Percentiles rank a stretch among this genome's conserved stretches.
These are phyloP conservation scores for Thielaviopsis populi DNA, from an alignment of 2,329 filamentous ascomycete genomes.

Conservation along the genomic window DNA sequence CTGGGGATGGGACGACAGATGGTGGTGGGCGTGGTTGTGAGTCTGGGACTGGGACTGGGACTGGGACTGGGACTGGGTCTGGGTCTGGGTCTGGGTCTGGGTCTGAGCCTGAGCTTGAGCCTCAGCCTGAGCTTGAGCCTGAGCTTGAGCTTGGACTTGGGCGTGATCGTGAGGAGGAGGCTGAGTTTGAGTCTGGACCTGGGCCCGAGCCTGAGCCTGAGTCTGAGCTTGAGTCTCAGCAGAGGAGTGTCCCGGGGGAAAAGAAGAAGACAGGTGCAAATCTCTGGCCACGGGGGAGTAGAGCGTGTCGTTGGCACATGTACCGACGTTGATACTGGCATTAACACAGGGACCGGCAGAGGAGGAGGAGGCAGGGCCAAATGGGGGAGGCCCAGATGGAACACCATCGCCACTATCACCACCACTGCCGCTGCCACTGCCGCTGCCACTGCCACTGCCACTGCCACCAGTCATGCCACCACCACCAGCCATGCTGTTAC, in stretches of 20 bases:
- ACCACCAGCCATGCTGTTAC: neutral
- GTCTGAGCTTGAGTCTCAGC: neutral
- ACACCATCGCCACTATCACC: slow-evolving; percentile 3
- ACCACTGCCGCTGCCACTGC: neutral
- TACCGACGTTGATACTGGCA: neutral
- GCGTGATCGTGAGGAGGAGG: neutral
- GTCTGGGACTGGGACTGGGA: neutral
- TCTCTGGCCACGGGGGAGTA: slow-evolving; percentile 9
- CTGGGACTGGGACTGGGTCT: neutral
- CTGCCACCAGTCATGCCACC: too few species aligned
- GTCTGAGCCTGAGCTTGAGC: neutral
- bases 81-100: neutral
- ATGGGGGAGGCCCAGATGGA: neutral
- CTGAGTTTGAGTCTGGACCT: neutral
- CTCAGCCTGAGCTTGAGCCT: neutral
- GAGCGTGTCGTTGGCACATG: neutral
- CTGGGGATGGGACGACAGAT: slow-evolving; percentile 25
- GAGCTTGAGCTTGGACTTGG: neutral
- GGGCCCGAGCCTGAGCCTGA: neutral
- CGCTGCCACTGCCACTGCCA: neutral
- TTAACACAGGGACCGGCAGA: slow-evolving; percentile 3
- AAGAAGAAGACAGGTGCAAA: slow-evolving; percentile 3
- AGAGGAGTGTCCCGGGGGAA: neutral
- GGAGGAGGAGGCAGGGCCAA: neutral
- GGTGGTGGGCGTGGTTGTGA: neutral